Conservation (phyloP, 208 protist genomes). For the Leishmania tropica region DNA sequence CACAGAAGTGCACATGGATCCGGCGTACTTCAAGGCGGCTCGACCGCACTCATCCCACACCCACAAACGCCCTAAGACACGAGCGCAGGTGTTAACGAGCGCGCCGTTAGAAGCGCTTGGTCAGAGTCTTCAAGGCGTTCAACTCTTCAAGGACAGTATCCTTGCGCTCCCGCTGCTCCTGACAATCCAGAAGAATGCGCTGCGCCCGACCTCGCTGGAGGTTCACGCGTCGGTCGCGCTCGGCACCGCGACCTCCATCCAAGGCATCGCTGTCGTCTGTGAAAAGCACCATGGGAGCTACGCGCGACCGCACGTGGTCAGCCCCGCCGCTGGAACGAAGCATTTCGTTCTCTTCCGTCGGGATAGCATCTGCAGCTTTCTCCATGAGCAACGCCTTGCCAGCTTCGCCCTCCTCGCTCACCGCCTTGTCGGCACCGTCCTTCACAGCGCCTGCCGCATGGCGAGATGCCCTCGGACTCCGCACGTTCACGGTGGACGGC, state of each 20-base stretch:
- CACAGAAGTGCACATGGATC: neutral
- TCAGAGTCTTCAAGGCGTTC: conserved; percentile 6
- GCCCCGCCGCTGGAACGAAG: neutral
- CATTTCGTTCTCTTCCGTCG: neutral
- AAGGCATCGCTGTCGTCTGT: conserved; percentile 27
- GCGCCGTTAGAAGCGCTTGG: neutral
- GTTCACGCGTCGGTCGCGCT: conserved; percentile 6
- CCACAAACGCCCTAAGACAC: neutral
- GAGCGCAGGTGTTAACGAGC: neutral
- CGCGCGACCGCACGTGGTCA: conserved; percentile 1
- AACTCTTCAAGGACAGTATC: conserved; percentile 10
- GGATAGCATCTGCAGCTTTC: neutral
- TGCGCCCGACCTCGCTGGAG: conserved; percentile 21
- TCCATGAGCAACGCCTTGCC: neutral
- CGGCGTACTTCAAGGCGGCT: neutral
- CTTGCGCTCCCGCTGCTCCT: conserved; percentile 28
- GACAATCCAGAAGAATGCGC: conserved; percentile 16
- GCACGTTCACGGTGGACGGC: neutral
- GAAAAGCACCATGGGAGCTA: conserved; percentile 6
- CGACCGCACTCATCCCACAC: neutral
- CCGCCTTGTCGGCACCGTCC: neutral
- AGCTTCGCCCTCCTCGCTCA: neutral
- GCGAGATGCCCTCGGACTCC: neutral
- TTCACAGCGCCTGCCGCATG: neutral
- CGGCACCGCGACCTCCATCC: conserved; percentile 13